Percentiles rank a stretch among this genome's conserved stretches.
These are phyloP conservation scores for Asparagopsis taxiformis DNA, from an alignment of 31 red algal species.

Conservation along the genomic window DNA sequence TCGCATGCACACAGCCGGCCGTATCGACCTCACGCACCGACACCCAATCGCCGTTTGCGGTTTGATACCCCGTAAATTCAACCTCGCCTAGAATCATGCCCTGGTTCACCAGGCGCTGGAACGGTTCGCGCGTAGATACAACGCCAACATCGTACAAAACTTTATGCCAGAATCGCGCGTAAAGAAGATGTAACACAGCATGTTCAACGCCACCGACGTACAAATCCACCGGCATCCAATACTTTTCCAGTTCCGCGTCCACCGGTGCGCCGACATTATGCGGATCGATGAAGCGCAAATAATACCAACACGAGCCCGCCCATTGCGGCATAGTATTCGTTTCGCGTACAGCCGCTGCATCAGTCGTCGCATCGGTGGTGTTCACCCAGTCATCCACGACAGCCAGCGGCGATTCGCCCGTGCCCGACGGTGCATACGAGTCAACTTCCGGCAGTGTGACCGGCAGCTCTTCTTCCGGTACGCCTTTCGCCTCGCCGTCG, in stretches of 20 bases:
- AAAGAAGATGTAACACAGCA: slow-evolving; percentile 95
- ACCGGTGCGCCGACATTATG: slow-evolving; percentile 68
- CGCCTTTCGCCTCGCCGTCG: slow-evolving; percentile 58
- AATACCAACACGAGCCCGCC: slow-evolving; percentile 99
- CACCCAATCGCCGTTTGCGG: slow-evolving; percentile 36
- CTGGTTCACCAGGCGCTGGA: slow-evolving; percentile 96
- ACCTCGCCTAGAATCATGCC: slow-evolving; percentile 98
- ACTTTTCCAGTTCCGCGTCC: slow-evolving; percentile 73
- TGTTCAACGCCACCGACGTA: slow-evolving; percentile 99
- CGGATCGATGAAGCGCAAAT: slow-evolving; percentile 92
- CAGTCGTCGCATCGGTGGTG: slow-evolving; percentile 27
- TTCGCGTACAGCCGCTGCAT: slow-evolving; percentile 65
- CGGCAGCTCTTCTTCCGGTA: slow-evolving; percentile 82
- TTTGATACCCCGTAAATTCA: slow-evolving; percentile 78
- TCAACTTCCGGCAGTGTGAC: slow-evolving; percentile 80
- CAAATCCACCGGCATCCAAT: slow-evolving; percentile 99
- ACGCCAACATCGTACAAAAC: slow-evolving; percentile 97
- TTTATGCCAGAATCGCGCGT: slow-evolving; percentile 99
- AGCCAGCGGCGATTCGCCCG: slow-evolving; percentile 89
- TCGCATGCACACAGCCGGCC: slow-evolving; percentile 16
- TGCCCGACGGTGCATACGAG: slow-evolving; percentile 70
- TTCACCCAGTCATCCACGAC: slow-evolving; percentile 77
- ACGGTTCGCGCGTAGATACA: slow-evolving; percentile 92
- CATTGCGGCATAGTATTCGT: slow-evolving; percentile 99
- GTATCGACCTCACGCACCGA: slow-evolving; percentile 73